Percentiles rank a stretch among this genome's conserved stretches.
These are phyloP conservation scores for Mucor sp. DNA, from an alignment of 371 early-diverging fungal genomes.

Conservation along the genomic window DNA sequence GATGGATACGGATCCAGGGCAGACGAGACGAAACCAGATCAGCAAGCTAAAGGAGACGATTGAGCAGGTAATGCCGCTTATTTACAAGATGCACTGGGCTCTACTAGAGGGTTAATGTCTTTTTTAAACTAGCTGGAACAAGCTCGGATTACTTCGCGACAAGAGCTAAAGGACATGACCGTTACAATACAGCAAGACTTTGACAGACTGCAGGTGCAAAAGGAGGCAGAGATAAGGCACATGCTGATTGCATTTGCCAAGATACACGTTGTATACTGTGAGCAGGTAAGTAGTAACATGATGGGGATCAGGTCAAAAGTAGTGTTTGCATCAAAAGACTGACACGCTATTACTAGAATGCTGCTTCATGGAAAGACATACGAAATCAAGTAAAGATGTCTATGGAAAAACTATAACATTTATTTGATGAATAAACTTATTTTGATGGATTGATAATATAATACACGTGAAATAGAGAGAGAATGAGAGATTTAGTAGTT, in stretches of 20 bases:
- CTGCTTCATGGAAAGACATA: constrained; percentile 25
- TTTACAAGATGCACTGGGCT: neutral
- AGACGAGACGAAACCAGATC: constrained; percentile 83
- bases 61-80: constrained; percentile 40
- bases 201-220: constrained; percentile 84
- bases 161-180: constrained; percentile 73
- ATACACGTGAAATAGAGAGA: constrained; percentile 9
- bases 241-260: constrained; percentile 77
- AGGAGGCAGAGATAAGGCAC: constrained; percentile 73
- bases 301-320: neutral
- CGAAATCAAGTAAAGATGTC: constrained; percentile 16
- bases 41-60: constrained; percentile 77
- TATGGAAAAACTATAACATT: constrained; percentile 7
- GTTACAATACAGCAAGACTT: constrained; percentile 78
- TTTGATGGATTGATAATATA: neutral
- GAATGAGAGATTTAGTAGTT: constrained; percentile 29
- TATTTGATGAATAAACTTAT: neutral
- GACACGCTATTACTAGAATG: constrained; percentile 19
- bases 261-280: constrained; percentile 76
- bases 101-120: no score
- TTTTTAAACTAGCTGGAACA: constrained; percentile 80
- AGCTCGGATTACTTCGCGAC: constrained; percentile 55
- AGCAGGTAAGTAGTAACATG: constrained; percentile 59
- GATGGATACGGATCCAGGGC: constrained; percentile 93
- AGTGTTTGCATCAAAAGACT: neutral